Percentiles rank a stretch among this genome's conserved stretches.
phyloP scores from a whole-genome alignment of 2,329 filamentous ascomycete species.

The Fusarium sororula region DNA sequence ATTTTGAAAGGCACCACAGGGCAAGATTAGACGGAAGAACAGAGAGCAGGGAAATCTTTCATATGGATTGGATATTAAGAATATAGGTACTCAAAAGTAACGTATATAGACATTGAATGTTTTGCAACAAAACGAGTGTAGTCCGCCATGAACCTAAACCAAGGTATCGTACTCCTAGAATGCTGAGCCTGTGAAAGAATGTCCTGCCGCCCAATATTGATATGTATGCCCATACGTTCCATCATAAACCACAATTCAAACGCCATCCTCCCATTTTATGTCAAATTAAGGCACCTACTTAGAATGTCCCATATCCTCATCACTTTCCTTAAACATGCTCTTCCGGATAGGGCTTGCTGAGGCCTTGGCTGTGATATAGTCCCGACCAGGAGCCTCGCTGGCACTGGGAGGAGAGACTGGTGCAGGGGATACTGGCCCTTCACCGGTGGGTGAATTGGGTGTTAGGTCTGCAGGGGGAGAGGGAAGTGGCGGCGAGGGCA shows the following conservation, averaged over 20 bases:
- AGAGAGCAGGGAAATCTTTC: background rate
- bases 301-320: slow-evolving; percentile 50
- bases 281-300: slow-evolving; percentile 9
- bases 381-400: slow-evolving; percentile 37
- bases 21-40: background rate
- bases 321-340: slow-evolving; percentile 55
- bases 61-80: background rate
- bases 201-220: slow-evolving; percentile 9
- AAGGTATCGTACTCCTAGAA: slow-evolving; percentile 7
- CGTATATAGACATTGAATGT: slow-evolving; percentile 22
- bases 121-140: slow-evolving; percentile 25
- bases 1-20: background rate
- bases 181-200: slow-evolving; percentile 27
- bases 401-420: slow-evolving; percentile 44
- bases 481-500: slow-evolving; percentile 15
- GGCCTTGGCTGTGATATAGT: slow-evolving; percentile 43
- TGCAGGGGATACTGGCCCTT: background rate
- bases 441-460: slow-evolving; percentile 9
- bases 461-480: slow-evolving; percentile 20
- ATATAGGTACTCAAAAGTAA: slow-evolving; percentile 25
- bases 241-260: slow-evolving; percentile 13
- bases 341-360: slow-evolving; percentile 45
- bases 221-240: background rate
- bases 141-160: slow-evolving; percentile 4
- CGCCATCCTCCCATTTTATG: slow-evolving; percentile 15